Evolutionary conservation across 345 rosid genomes (phyloP), one percentile per base, ranked within the genome.

Genomic region (Microcos paniculata): DNA sequence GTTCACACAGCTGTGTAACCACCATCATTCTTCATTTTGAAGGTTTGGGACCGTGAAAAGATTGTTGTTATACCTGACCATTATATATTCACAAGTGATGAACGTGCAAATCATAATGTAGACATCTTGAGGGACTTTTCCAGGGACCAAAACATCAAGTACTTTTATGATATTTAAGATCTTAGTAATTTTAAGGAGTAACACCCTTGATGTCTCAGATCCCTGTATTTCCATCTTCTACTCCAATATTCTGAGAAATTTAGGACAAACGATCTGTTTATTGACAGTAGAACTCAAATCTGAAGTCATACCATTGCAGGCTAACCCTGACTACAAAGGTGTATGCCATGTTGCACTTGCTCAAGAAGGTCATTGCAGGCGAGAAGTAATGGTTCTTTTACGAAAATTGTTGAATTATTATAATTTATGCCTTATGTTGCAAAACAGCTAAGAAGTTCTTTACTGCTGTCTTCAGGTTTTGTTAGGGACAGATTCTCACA

Each of bases 11-110:
- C n/a, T n/a, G n/a, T n/a, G n/a, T 56, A 42, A 71, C 75, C 3
- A 40, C 51, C n/a, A 15, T n/a, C 11, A 38, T 71, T 57, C 11
- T 56, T 40, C 33, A 58, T 62, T 45, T 55, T 83, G 74, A 79
- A 94, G 99, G 97, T 95, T 70, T 95, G 99, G 99, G 97, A 95
- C 77, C 90, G 90, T 10, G 96, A 95, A 85, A 95, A 93, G 88
- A 53, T 93, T 76, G 96, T 95, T 69, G 86, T 94, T 68, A 94
- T 94, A 63, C 98, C 98, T 43, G 98, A 94, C 49, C 98, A 94
- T 84, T 94, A 94, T 70, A 92, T 94, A 51, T 92, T 94, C 89
- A 94, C 98, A 24, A 61, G 79, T 43, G 97, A 94, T 78, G 90
- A 94, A 72, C 98, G 92, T 76, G 95, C 98, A 15, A 94, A 94